Percentiles rank a stretch among this genome's conserved stretches.
Evolutionary conservation across 805 yeast species (phyloP).

Genomic region (Yarrowia sp.): DNA sequence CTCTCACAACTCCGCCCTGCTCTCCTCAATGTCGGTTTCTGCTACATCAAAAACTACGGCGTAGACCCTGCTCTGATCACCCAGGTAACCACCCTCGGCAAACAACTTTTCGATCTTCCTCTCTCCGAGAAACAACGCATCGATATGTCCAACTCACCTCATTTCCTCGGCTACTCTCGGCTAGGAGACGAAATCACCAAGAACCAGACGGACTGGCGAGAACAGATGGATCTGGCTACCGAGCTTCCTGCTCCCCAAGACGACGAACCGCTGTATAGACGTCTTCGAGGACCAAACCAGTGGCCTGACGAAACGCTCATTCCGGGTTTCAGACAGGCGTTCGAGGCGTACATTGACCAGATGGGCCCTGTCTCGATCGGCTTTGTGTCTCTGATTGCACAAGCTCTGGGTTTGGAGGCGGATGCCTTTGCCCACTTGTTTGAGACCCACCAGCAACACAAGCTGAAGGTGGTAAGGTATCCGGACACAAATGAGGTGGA

Average conservation of each 20-base stretch:
- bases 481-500: conserved; percentile 12
- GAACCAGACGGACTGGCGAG: conserved; percentile 33
- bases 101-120: conserved; percentile 15
- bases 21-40: conserved; percentile 29
- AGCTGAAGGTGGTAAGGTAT: conserved; percentile 34
- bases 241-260: conserved; percentile 42
- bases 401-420: conserved; percentile 26
- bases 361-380: conserved; percentile 19
- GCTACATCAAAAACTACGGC: conserved; percentile 27
- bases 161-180: conserved; percentile 29
- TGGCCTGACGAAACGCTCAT: conserved; percentile 24
- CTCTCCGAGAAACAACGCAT: conserved; percentile 15
- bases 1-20: conserved; percentile 19
- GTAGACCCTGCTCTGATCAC: neutral
- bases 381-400: conserved; percentile 28
- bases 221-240: conserved; percentile 40
- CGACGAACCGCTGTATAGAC: conserved; percentile 40
- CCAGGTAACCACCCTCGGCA: neutral
- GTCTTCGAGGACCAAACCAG: conserved; percentile 27
- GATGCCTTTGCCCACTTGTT: conserved; percentile 24
- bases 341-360: conserved; percentile 19
- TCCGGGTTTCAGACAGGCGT: conserved; percentile 17
- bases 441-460: conserved; percentile 21
- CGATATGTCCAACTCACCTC: conserved; percentile 36
- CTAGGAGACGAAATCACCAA: conserved; percentile 35